These are phyloP conservation scores for Lactarius pseudohatsudake DNA, from an alignment of 768 basidiomycete species.

Conservation along the genomic window DNA sequence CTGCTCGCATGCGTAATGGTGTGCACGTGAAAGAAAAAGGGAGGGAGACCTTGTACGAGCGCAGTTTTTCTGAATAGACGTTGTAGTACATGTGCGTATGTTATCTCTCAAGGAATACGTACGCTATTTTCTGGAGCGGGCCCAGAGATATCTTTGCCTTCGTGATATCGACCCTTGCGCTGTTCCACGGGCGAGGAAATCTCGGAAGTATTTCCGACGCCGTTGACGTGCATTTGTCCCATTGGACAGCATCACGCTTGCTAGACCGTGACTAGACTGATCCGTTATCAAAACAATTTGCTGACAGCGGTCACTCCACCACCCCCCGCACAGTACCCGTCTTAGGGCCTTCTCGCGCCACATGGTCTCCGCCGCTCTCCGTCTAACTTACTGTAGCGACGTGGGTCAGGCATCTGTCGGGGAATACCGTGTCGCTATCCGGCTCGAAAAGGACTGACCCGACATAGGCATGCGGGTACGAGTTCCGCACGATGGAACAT, in stretches of 20 bases:
- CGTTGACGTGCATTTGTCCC: neutral
- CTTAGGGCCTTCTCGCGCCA: too few relatives aligned
- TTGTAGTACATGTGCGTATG: constrained; percentile 2
- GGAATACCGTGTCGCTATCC: neutral
- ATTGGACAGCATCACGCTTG: neutral
- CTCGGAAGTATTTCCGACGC: neutral
- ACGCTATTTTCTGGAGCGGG: neutral
- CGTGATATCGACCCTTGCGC: neutral
- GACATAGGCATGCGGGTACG: neutral
- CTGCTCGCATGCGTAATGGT: neutral
- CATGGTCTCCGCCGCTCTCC: too few relatives aligned
- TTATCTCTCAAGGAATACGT: too few relatives aligned
- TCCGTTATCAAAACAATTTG: too few relatives aligned
- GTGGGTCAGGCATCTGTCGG: neutral
- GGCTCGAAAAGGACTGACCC: neutral
- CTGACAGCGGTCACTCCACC: neutral
- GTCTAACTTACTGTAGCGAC: too few relatives aligned
- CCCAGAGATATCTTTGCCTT: neutral
- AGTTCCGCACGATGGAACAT: too few relatives aligned
- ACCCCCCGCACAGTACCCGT: too few relatives aligned
- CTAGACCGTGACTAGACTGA: neutral
- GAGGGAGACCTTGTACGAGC: constrained; percentile 1
- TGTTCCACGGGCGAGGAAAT: too few relatives aligned
- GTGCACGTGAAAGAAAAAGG: neutral
- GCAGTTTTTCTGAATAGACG: neutral